A percentile compares a stretch with the other conserved stretches of the same genome.
These are phyloP conservation scores for Pseudogymnoascus sp. DNA, from an alignment of 2,329 filamentous ascomycete genomes.

Conservation along the genomic window DNA sequence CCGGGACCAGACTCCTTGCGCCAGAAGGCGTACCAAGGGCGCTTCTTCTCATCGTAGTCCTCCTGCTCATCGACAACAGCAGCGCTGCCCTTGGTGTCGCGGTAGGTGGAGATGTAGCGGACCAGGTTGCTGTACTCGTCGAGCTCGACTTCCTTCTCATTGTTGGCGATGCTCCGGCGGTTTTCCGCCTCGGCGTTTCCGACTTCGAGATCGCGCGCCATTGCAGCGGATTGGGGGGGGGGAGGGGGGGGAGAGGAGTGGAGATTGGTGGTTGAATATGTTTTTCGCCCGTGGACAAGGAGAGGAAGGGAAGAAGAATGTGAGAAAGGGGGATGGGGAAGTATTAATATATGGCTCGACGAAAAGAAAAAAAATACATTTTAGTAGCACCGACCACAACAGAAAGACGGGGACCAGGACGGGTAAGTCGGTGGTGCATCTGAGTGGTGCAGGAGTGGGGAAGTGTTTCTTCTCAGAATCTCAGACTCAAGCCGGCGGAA, in stretches of 20 bases:
- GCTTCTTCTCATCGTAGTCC: slow-evolving; percentile 37
- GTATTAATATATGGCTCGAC: neutral
- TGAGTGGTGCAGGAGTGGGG: neutral
- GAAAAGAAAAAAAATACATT: neutral
- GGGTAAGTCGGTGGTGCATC: neutral
- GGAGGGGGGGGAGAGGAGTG: neutral
- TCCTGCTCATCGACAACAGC: slow-evolving; percentile 35
- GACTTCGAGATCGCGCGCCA: slow-evolving; percentile 7
- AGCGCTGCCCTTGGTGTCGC: slow-evolving; percentile 45
- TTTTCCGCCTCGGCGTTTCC: slow-evolving; percentile 5
- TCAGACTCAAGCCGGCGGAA: neutral
- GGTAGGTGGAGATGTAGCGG: slow-evolving; percentile 59
- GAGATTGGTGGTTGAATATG: neutral
- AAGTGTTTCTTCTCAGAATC: neutral
- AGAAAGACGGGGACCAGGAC: neutral
- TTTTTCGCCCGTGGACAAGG: neutral
- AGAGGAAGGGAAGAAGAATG: neutral
- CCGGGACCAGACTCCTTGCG: slow-evolving; percentile 28
- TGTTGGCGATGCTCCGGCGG: slow-evolving; percentile 9
- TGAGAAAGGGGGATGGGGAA: neutral
- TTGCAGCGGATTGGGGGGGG: neutral
- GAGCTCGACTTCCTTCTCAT: slow-evolving; percentile 22
- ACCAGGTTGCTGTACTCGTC: slow-evolving; percentile 59
- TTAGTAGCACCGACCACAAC: neutral
- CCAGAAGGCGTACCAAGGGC: slow-evolving; percentile 53